Base-by-base conservation (phyloP, 2,329 filamentous ascomycete genomes). In the Dactylellina leptospora region DNA sequence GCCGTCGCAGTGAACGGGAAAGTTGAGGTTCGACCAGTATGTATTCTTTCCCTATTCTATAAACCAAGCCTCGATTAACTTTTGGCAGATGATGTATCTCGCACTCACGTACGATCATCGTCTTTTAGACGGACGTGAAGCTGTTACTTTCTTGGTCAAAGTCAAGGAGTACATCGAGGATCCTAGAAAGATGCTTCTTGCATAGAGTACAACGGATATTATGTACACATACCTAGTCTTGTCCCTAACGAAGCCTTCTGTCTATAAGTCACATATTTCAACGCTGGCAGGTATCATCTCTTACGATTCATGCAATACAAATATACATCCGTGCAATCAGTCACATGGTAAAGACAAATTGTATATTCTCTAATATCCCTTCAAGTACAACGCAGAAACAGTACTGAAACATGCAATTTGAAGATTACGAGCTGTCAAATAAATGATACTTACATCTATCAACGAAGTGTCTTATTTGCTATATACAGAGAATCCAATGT, bases 111-210 rank as follows among this genome's bases (percentile, higher is more conserved):
- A 99, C 79, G 95, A 99, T 80, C 95, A 99, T 83, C 90, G 95
- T 79, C 87, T 99, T 53, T 85, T 99, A 22, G 95, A 97, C 80
- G 95, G 95, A 54, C 88, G 93, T 79, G 93, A 97, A 83, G 95
- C 93, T 48, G 92, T 96, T 40, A 95, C 93, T 74, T 97, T 97
- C 85, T 84, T 97, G 76, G 90, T 97, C 73, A 96, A 96, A 86
- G 84, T 99, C 78, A 97, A 97, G 87, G 91, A 97, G 81, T 96
- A 90, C 80, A 96, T 97, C 76, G 93, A 97, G 83, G 95, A 97
- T 79, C 93, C 93, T 38, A 85, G 91, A 75, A 89, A 91, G 78
- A 97, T 97, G 93, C 85, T 97, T 9, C 81, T 96, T 38, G 81
- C 79, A 18, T 73, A 66, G 38, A 33, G n/a, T n/a, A 11, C 11